phyloP scores from a whole-genome alignment of 2,329 filamentous ascomycete species.

The Dichotomopilus funicola region DNA sequence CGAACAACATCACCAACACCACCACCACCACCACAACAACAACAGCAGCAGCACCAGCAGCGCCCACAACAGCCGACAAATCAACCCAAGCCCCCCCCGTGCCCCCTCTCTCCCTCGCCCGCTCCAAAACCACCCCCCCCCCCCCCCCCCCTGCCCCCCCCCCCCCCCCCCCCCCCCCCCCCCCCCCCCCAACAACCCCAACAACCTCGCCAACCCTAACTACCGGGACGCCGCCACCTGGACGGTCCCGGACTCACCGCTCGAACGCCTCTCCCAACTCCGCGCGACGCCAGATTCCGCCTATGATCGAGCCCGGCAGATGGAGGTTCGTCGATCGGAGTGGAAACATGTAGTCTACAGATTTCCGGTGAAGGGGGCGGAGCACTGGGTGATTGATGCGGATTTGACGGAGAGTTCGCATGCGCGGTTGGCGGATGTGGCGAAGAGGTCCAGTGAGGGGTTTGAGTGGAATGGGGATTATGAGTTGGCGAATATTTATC shows the following conservation, averaged over 20 bases:
- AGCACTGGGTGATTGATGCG: slow-evolving; percentile 19
- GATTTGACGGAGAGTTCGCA: slow-evolving; percentile 20
- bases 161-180: background rate
- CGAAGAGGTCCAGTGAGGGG: slow-evolving; percentile 14
- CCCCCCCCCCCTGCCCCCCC: slow-evolving; percentile 5
- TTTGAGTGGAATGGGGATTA: slow-evolving; percentile 18
- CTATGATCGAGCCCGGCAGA: slow-evolving; percentile 19
- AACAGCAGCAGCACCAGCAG: too few relatives aligned
- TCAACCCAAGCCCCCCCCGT: slow-evolving; percentile 3
- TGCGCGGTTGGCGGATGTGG: slow-evolving; percentile 16
- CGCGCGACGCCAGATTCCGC: slow-evolving; percentile 19
- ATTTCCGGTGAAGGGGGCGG: slow-evolving; percentile 15
- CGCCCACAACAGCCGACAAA: background rate
- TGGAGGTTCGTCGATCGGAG: slow-evolving; percentile 19
- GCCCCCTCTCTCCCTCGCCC: slow-evolving; percentile 8
- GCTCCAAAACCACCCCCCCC: background rate
- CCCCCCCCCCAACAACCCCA: background rate
- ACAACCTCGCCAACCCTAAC: background rate
- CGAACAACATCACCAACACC: too few relatives aligned
- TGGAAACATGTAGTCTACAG: slow-evolving; percentile 18
- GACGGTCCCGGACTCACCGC: slow-evolving; percentile 16
- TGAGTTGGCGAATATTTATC: slow-evolving; percentile 18
- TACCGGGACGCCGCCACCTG: background rate
- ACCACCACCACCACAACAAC: too few relatives aligned
- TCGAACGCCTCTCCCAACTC: slow-evolving; percentile 17